These are phyloP conservation scores for Leersia perrieri DNA, from an alignment of 176 grass and related monocot genomes.

Conservation along the genomic window DNA sequence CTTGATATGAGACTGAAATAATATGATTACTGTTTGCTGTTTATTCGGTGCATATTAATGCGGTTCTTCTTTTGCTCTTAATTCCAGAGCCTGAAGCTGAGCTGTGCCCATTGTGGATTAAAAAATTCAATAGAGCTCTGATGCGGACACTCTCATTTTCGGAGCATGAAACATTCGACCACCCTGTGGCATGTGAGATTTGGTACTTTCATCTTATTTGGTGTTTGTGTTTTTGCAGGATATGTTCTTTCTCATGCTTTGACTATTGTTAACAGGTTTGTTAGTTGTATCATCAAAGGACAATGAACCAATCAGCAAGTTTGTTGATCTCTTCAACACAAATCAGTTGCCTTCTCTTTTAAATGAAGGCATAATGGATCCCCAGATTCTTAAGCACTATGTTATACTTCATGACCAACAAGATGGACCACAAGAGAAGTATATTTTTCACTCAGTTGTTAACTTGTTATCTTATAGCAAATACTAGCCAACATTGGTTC, in stretches of 20 bases:
- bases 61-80: conserved; percentile 23
- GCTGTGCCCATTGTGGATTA: conserved; percentile 81
- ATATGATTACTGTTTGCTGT: conserved; percentile 7
- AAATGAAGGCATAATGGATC: conserved; percentile 96
- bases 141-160: conserved; percentile 76
- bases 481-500: neutral
- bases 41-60: conserved; percentile 8
- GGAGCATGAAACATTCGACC: conserved; percentile 95
- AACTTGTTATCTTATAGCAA: neutral
- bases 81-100: conserved; percentile 90
- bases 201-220: conserved; percentile 24
- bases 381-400: conserved; percentile 96
- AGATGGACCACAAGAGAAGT: conserved; percentile 92
- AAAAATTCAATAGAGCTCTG: conserved; percentile 92
- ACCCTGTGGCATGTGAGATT: conserved; percentile 96
- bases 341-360: conserved; percentile 83
- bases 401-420: conserved; percentile 92
- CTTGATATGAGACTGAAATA: neutral
- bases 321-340: conserved; percentile 85
- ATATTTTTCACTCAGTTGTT: conserved; percentile 35
- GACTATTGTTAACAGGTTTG: conserved; percentile 59
- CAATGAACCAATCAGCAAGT: conserved; percentile 80
- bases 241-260: conserved; percentile 41
- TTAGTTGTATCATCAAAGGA: conserved; percentile 96
- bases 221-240: neutral